A percentile compares a stretch with the other conserved stretches of the same genome.
Conservation (phyloP, 257 asterid genomes). For the Solanum chilense region DNA sequence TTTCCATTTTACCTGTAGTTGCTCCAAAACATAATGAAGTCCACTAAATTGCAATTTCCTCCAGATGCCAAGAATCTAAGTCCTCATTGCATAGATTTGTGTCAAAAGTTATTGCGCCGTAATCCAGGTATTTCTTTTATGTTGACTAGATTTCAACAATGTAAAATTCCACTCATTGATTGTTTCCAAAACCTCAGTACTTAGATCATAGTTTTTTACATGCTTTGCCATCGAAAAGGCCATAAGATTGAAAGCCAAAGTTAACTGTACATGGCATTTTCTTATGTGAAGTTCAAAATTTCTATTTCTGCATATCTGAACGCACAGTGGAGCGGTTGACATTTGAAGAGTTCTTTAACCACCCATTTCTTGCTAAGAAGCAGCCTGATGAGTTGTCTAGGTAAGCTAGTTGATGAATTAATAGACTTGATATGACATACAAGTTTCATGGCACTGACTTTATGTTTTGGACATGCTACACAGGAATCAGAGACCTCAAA, state of each 20-base stretch:
- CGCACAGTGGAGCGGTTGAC: conserved; percentile 76
- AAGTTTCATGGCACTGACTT: background rate
- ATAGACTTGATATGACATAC: background rate
- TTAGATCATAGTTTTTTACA: background rate
- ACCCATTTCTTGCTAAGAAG: conserved; percentile 60
- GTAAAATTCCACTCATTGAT: background rate
- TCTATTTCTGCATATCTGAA: background rate
- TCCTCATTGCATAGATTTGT: conserved; percentile 63
- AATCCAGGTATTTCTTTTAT: conserved; percentile 49
- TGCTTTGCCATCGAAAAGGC: background rate
- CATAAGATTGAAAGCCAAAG: background rate
- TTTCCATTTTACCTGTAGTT: conserved; percentile 43
- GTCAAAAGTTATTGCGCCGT: conserved; percentile 60
- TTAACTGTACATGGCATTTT: background rate
- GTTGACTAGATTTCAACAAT: background rate
- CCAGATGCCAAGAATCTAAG: conserved; percentile 48
- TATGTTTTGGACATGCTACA: background rate
- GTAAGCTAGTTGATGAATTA: conserved; percentile 23
- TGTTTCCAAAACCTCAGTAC: background rate
- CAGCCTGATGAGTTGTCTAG: conserved; percentile 37
- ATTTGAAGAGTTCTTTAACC: conserved; percentile 86
- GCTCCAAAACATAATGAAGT: conserved; percentile 72
- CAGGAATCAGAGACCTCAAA: conserved; percentile 40
- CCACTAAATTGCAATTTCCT: conserved; percentile 73
- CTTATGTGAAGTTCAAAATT: background rate